Evolutionary conservation across 2,329 filamentous ascomycete species (phyloP), one percentile per base, ranked within the genome.

Genomic region (Pyrenochaeta sp.): DNA sequence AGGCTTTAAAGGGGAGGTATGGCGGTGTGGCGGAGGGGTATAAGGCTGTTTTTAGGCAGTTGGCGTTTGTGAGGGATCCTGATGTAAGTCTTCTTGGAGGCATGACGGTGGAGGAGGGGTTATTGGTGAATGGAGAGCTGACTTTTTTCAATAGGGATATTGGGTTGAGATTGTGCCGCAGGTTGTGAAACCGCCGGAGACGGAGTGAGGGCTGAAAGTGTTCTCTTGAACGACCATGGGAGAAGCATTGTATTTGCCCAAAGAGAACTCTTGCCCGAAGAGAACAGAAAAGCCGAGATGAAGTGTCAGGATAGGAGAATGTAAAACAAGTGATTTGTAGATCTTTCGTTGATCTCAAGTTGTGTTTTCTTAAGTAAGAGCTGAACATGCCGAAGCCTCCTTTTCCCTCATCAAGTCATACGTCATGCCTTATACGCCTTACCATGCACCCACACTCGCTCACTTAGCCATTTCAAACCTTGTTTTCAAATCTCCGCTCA

Each of bases 401-500:
- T 52, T 40, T 42, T 36, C 8, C 48, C 36, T 58, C 47, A 46
- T 60, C 47, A 52, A 50, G 43, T 58, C 54, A 27, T 60, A 32
- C 53, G 46, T 42, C 37, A 43, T 40, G 30, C 34, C 57, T 58
- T 36, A 36, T 55, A 47, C 45, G 39, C 58, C 58, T 47, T 47
- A 24, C 13, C 46, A 59, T 58, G 55, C 55, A 55, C 15, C 45
- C 13, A 13, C 27, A 24, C 8, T 42, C 39, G 19, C 15, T 24
- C 25, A 25, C 13, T 37, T 19, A n/a, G 6, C 15, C 34, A 52
- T 36, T 24, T 56, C 44, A 68, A 28, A 68, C 64, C 52, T 67
- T 70, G 57, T 74, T 77, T 56, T 74, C 72, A 37, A 77, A 52
- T 48, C 71, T 71, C 63, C 82, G 72, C 71, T 79, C 77, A 61